Base-by-base conservation (phyloP, 805 yeast genomes). In the Ogataea wickerhamii region DNA sequence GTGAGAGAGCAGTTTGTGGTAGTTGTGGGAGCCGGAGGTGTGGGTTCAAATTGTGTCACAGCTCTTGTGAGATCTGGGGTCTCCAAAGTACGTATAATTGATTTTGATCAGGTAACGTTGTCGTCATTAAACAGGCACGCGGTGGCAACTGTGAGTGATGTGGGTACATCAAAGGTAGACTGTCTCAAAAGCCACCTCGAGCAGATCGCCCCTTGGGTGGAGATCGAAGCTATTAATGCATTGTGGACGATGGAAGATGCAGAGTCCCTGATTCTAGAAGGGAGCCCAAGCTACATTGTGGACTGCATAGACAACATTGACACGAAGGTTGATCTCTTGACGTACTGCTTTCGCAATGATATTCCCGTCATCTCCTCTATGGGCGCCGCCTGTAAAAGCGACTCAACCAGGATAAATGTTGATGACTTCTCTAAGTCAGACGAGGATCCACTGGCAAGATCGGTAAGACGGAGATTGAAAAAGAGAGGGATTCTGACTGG, bases 341-440 rank as follows among this genome's bases (percentile, higher is more conserved):
- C 80, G 22, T 89, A 72, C 61, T 82, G 95, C 48, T 67, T 80
- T 56, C 68, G 71, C 13, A 64, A 77, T 30, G 60, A 70, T 2
- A 57, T 91, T 23, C 76, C 75, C n/a, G 83, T 88, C 22, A 74
- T 93, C 27, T 80, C 95, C 4, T 85, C 96, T 1, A 94, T 94
- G 79, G 99, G 99, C 19, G 98, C 99, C 1, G 95, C 96, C 4
- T 83, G 96, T 51, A 93, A 93, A 60, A 82, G 95, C 36, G 99
- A 93, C 58, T 94, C 98, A 10, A 82, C 97, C 3, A 71, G 98
- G 53, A 77, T 93, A 40, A 85, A 87, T 56, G 73, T 93, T 28
- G 88, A 88, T 23, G 99, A 93, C 62, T 78, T 93, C 37, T 80
- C 94, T 23, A 76, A 75, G 36, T 86, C 98, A 0, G 91, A 85